Base-by-base conservation (phyloP, 768 basidiomycete genomes). In the Coprinopsis sp. region DNA sequence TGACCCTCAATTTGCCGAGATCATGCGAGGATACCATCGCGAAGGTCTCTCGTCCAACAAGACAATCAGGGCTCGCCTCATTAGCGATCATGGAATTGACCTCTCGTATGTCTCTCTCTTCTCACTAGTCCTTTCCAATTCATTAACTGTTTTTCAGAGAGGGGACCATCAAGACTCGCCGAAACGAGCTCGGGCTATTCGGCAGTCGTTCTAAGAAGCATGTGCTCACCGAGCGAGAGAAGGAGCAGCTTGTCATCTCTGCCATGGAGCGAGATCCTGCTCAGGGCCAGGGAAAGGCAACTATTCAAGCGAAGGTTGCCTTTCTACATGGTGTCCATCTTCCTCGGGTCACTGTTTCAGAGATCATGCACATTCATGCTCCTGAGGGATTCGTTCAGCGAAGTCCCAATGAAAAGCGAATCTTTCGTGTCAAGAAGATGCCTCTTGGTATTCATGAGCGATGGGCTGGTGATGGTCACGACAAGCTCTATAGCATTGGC, bases 401-500 rank as follows among this genome's bases (percentile, higher is more conserved):
- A 2, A 58, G 64, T 14, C 69, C 67, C 0, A 51, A 45, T 7
- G 37, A 60, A 7, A 67, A 67, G 56, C 56, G 52, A 31, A 58
- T 66, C 22, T 21, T 31, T 13, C 58, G 65, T 1, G 42, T 53
- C 5, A 37, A 28, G 7, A 64, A 67, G 38, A 31, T 18, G 19
- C 57, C 64, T 0, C 18, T 71, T 6, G 69, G 71, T 3, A 59
- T 65, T 19, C 59, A 71, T 43, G 56, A 69, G 10, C 52, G 59
- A 1, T 73, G 68, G 70, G 31, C 64, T 1, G 61, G 52, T 0
- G 66, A 70, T 54, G 67, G 71, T 0, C 71, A 73, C 38, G 64
- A 71, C 44, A 74, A 73, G 44, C 57, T 74, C 0, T 54, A 62
- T 38, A 50, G 52, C 8, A 70, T 70, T 25, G 72, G 71, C 0